Conservation (phyloP, 176 grass and related monocot genomes). For the Echinochloa phyllopogon region DNA sequence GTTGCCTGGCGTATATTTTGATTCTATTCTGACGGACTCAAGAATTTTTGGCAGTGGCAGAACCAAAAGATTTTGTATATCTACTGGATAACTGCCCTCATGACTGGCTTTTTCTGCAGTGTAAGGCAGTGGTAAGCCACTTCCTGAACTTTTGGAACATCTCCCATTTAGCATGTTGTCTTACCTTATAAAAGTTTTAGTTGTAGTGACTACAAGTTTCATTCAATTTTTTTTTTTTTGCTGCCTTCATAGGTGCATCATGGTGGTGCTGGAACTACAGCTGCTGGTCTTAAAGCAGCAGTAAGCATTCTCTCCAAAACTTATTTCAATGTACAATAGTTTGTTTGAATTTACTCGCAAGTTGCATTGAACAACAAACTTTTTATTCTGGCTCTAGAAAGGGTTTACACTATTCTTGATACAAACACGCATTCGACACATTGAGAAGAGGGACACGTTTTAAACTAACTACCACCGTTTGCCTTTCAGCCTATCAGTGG, state of each 20-base stretch:
- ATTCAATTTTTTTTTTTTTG: too few relatives aligned
- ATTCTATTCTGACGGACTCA: slow-evolving; percentile 21
- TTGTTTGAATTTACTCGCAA: background rate
- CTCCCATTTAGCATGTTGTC: slow-evolving; percentile 3
- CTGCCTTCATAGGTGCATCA: slow-evolving; percentile 79
- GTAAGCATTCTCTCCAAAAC: slow-evolving; percentile 44
- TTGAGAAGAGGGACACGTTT: background rate
- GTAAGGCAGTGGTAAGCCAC: slow-evolving; percentile 82
- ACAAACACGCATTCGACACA: background rate
- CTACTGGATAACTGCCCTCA: slow-evolving; percentile 93
- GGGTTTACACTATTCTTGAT: slow-evolving; percentile 20
- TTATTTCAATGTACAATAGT: background rate
- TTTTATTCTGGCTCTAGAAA: background rate
- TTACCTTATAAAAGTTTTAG: background rate
- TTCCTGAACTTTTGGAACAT: slow-evolving; percentile 3
- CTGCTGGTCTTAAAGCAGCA: slow-evolving; percentile 90
- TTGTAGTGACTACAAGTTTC: background rate
- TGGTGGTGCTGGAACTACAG: slow-evolving; percentile 97
- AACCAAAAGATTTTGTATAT: slow-evolving; percentile 85
- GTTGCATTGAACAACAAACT: background rate
- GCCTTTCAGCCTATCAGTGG: background rate
- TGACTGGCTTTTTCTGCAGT: slow-evolving; percentile 96
- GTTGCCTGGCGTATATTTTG: slow-evolving; percentile 29
- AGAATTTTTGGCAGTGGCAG: slow-evolving; percentile 62
- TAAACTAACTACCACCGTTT: background rate